phyloP scores from a whole-genome alignment of 441 rosid species.

The Bocquillonia castaneifolia region DNA sequence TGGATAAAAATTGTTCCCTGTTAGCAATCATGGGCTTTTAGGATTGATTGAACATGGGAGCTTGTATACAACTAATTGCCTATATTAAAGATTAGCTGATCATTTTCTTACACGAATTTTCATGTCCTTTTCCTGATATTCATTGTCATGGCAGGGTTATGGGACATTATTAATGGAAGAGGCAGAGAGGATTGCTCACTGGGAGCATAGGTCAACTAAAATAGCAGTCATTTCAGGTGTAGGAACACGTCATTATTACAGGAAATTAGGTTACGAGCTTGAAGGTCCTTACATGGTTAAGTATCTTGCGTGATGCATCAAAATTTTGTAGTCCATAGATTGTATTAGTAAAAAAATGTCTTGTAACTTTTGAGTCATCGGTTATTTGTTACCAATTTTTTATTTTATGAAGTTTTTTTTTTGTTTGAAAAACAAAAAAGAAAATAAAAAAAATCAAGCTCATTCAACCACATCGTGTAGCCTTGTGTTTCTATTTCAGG shows the following conservation, averaged over 20 bases:
- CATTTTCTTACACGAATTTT: background rate
- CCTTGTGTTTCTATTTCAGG: too few relatives aligned
- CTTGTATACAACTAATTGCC: background rate
- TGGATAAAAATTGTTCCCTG: too few relatives aligned
- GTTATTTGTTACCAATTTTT: background rate
- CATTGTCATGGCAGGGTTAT: slow-evolving; percentile 55
- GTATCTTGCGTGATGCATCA: slow-evolving; percentile 37
- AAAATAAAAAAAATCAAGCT: background rate
- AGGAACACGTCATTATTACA: slow-evolving; percentile 92
- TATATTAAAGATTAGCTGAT: background rate
- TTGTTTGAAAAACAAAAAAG: too few relatives aligned
- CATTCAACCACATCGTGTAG: background rate
- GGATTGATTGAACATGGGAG: too few relatives aligned
- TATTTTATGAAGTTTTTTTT: background rate
- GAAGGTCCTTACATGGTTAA: slow-evolving; percentile 99
- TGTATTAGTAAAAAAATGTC: background rate
- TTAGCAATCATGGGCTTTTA: background rate
- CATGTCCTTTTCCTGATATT: background rate
- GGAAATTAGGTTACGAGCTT: slow-evolving; percentile 90
- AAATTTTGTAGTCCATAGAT: slow-evolving; percentile 30
- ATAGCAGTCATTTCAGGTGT: slow-evolving; percentile 93
- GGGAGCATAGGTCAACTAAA: slow-evolving; percentile 79
- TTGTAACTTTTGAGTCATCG: background rate
- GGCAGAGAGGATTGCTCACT: slow-evolving; percentile 73
- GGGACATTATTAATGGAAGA: slow-evolving; percentile 99